phyloP scores from a whole-genome alignment of 23 red algal genomes.

The Gracilaria caudata region DNA sequence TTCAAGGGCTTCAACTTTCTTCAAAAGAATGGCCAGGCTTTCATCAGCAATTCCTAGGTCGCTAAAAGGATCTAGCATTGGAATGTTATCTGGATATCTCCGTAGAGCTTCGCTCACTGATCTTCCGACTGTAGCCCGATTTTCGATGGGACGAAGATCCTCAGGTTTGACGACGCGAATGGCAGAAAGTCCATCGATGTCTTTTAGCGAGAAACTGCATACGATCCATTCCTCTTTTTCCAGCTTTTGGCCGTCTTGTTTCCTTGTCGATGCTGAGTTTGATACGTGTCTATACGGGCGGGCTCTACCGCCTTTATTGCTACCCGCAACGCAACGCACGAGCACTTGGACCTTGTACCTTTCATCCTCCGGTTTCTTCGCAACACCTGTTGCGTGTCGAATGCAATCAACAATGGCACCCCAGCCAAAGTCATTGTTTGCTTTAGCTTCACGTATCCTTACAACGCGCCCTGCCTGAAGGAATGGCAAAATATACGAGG shows the following conservation, averaged over 20 bases:
- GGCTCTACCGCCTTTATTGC: slow-evolving; percentile 27
- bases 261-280: not conserved
- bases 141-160: slow-evolving; percentile 66
- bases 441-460: slow-evolving; percentile 31
- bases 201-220: slow-evolving; percentile 34
- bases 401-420: slow-evolving; percentile 74
- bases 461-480: slow-evolving; percentile 77
- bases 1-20: slow-evolving; percentile 83
- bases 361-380: slow-evolving; percentile 62
- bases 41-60: slow-evolving; percentile 82
- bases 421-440: slow-evolving; percentile 80
- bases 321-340: slow-evolving; percentile 49
- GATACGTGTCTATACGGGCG: not conserved
- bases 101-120: slow-evolving; percentile 80
- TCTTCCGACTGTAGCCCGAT: slow-evolving; percentile 69
- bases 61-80: slow-evolving; percentile 85
- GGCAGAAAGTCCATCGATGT: slow-evolving; percentile 79
- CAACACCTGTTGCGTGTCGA: slow-evolving; percentile 24
- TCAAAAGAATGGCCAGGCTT: slow-evolving; percentile 70
- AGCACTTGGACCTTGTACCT: slow-evolving; percentile 63
- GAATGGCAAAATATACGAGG: slow-evolving; percentile 63
- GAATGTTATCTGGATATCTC: slow-evolving; percentile 72
- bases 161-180: slow-evolving; percentile 80
- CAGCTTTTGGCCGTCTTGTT: slow-evolving; percentile 10
- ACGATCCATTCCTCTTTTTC: slow-evolving; percentile 58